Conservation (phyloP, 2,329 filamentous ascomycete genomes). For the Fusarium liriodendri region DNA sequence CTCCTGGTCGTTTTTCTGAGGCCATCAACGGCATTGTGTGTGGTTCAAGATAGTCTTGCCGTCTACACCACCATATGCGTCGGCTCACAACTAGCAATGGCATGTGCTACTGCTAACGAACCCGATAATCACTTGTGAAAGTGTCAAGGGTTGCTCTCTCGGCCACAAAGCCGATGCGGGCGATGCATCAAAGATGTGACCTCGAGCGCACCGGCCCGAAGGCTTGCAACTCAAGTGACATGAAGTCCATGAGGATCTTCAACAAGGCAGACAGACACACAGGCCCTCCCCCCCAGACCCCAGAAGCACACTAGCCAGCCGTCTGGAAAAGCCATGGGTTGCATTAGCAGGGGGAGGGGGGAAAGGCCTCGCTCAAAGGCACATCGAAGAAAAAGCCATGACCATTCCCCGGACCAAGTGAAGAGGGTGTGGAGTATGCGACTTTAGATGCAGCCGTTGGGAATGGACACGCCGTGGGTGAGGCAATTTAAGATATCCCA, state of each 20-base stretch:
- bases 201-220: neutral
- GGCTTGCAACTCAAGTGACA: neutral
- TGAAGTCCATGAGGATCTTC: neutral
- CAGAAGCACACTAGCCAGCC: neutral
- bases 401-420: neutral
- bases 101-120: neutral
- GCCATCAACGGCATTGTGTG: neutral
- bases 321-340: neutral
- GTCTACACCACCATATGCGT: neutral
- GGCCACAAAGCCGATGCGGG: neutral
- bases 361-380: neutral
- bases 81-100: neutral
- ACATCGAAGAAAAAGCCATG: neutral
- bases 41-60: neutral
- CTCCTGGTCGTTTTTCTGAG: neutral
- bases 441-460: neutral
- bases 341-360: neutral
- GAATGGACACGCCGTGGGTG: neutral
- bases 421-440: conserved; percentile 1
- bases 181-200: neutral
- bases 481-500: neutral
- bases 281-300: neutral
- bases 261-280: neutral
- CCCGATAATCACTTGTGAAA: neutral
- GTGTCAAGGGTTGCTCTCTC: neutral